phyloP scores from a whole-genome alignment of 805 yeast species.

The Yamadazyma akitaensis region DNA sequence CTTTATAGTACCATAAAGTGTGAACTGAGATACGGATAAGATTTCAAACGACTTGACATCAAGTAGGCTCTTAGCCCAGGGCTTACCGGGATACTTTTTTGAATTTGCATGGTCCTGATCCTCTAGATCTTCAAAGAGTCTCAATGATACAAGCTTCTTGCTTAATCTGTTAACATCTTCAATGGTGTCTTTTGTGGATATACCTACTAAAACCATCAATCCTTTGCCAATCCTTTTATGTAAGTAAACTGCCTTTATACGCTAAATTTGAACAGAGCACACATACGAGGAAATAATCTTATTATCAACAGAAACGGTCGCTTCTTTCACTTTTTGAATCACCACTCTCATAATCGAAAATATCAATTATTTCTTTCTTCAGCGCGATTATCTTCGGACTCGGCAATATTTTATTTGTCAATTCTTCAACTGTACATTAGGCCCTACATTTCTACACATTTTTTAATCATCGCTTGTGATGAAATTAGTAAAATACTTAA shows the following conservation, averaged over 20 bases:
- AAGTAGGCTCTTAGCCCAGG: constrained; percentile 70
- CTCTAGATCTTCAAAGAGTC: constrained; percentile 66
- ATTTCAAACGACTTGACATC: constrained; percentile 69
- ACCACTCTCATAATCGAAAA: constrained; percentile 69
- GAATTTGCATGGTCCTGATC: constrained; percentile 43
- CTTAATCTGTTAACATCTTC: constrained; percentile 72
- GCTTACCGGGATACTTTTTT: constrained; percentile 48
- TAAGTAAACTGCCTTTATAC: background rate
- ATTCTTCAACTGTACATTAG: background rate
- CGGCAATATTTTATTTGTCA: background rate
- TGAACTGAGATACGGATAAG: constrained; percentile 88
- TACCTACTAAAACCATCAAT: constrained; percentile 78
- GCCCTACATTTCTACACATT: background rate
- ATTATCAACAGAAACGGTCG: constrained; percentile 82
- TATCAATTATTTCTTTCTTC: background rate
- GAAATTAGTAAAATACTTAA: constrained; percentile 55
- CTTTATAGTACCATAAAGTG: constrained; percentile 76
- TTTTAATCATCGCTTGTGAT: constrained; percentile 27
- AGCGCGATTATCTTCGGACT: background rate
- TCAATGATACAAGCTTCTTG: constrained; percentile 58
- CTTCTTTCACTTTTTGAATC: constrained; percentile 82
- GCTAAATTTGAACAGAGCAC: background rate
- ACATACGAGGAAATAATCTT: constrained; percentile 60
- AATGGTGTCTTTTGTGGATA: constrained; percentile 69
- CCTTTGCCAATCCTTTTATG: constrained; percentile 57